A percentile compares a stretch with the other conserved stretches of the same genome.
These are phyloP conservation scores for Juglanconis sp. DNA, from an alignment of 2,329 filamentous ascomycete species.

Conservation along the genomic window DNA sequence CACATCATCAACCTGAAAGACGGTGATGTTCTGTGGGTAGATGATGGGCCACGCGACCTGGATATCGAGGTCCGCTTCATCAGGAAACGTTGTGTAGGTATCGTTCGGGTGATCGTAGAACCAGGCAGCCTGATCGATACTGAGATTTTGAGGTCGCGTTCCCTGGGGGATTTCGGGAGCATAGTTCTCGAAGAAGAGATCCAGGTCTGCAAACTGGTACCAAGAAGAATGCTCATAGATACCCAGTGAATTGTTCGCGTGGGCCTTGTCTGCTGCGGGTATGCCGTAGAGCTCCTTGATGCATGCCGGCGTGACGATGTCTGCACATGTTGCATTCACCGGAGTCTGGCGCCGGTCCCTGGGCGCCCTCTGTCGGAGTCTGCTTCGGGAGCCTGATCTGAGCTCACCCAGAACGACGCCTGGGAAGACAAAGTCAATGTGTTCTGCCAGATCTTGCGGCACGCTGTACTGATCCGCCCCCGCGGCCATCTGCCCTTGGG, in stretches of 20 bases:
- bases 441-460: background rate
- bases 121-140: background rate
- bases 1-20: conserved; percentile 41
- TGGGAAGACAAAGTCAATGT: conserved; percentile 7
- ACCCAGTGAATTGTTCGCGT: background rate
- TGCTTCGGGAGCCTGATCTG: background rate
- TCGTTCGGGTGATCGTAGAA: background rate
- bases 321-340: background rate
- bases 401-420: background rate
- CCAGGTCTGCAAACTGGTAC: background rate
- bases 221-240: background rate
- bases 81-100: conserved; percentile 21
- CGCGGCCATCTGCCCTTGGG: background rate
- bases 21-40: conserved; percentile 34
- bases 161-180: background rate
- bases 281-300: conserved; percentile 5
- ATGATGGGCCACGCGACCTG: conserved; percentile 34
- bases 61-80: conserved; percentile 35
- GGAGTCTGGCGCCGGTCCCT: background rate
- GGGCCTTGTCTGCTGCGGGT: background rate
- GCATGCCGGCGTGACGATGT: conserved; percentile 1
- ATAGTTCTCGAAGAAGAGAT: background rate
- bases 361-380: background rate
- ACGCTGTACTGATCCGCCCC: background rate
- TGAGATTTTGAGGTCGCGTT: background rate